These are phyloP conservation scores for Pythium folliculosum DNA, from an alignment of 352 stramenopile species.

Conservation along the genomic window DNA sequence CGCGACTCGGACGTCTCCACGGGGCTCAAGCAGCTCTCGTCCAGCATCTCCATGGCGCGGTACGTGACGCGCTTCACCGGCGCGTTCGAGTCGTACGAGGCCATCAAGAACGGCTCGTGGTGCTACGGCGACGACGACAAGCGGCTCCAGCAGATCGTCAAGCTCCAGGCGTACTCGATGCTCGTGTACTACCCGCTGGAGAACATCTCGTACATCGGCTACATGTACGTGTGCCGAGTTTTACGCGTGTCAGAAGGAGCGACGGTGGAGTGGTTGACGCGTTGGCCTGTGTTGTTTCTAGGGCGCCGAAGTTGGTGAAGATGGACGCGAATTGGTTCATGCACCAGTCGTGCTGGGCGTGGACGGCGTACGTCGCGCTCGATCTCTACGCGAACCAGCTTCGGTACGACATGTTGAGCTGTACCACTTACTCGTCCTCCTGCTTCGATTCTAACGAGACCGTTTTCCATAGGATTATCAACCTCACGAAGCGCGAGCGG, in stretches of 20 bases:
- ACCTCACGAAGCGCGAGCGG: constrained; percentile 60
- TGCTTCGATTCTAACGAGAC: background rate
- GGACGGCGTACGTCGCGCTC: constrained; percentile 73
- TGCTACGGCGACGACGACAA: constrained; percentile 75
- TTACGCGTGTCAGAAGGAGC: too few species aligned
- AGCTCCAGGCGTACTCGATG: constrained; percentile 77
- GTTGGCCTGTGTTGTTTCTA: too few species aligned
- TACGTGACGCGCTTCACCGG: constrained; percentile 83
- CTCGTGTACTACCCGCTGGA: constrained; percentile 86
- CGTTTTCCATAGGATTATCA: constrained; percentile 47
- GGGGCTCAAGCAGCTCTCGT: constrained; percentile 64
- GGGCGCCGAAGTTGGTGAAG: constrained; percentile 72
- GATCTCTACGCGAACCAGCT: constrained; percentile 80
- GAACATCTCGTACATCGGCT: constrained; percentile 81
- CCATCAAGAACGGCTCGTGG: constrained; percentile 78
- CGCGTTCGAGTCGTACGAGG: constrained; percentile 68
- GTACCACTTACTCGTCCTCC: background rate
- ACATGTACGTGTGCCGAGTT: constrained; percentile 52
- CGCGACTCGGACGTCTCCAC: constrained; percentile 53
- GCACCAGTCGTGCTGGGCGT: constrained; percentile 69
- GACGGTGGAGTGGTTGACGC: too few species aligned
- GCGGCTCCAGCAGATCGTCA: constrained; percentile 56
- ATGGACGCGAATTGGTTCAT: constrained; percentile 73
- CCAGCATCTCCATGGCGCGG: constrained; percentile 75
- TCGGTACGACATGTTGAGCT: constrained; percentile 56